These are phyloP conservation scores for Angophora floribunda DNA, from an alignment of 345 rosid species.

Conservation along the genomic window DNA sequence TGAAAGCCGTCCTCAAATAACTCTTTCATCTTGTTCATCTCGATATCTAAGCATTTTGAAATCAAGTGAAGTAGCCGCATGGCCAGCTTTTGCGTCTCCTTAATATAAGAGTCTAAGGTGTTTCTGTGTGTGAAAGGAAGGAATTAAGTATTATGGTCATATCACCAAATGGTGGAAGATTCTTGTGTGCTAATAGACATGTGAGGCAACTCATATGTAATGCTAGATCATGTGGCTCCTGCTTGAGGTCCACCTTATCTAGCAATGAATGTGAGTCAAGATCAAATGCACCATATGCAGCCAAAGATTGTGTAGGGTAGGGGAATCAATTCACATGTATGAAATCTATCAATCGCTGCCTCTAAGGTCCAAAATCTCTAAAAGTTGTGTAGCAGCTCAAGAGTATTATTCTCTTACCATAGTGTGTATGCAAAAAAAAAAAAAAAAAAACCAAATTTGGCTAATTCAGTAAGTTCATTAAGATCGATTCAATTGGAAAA, in stretches of 20 bases:
- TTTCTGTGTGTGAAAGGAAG: constrained; percentile 3
- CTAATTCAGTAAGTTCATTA: no score
- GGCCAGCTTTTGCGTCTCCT: constrained; percentile 12
- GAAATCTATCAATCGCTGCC: no score
- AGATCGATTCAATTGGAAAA: no score
- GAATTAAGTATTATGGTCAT: neutral
- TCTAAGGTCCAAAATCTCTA: no score
- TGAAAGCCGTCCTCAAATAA: constrained; percentile 27
- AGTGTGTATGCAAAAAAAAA: no score
- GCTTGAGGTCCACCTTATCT: neutral
- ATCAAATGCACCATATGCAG: neutral
- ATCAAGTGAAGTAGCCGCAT: constrained; percentile 9
- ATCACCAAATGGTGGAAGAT: neutral
- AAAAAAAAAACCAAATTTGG: no score
- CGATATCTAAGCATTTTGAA: constrained; percentile 3
- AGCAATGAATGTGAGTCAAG: neutral
- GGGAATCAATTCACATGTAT: no score
- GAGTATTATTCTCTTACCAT: neutral
- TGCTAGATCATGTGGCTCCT: neutral
- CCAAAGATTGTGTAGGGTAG: no score
- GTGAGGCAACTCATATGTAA: neutral
- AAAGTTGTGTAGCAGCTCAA: neutral
- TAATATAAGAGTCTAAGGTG: constrained; percentile 10
- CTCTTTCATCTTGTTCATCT: constrained; percentile 8
- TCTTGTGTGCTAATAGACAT: neutral